phyloP scores from a whole-genome alignment of 208 protist genomes.

The Acanthamoeba castellanii region DNA sequence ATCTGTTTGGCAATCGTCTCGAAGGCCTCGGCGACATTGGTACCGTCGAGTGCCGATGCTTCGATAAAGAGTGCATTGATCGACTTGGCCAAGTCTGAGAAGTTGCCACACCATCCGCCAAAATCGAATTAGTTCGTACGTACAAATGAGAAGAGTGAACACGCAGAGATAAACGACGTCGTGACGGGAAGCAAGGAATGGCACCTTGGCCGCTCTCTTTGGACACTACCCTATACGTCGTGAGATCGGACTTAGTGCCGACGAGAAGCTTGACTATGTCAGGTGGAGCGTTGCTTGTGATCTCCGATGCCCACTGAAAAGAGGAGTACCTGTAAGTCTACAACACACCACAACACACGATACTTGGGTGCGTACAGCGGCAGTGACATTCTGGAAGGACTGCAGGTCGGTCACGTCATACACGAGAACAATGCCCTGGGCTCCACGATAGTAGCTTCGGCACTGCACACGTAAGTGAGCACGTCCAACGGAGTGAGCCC shows the following conservation, averaged over 20 bases:
- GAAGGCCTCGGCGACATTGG: constrained; percentile 48
- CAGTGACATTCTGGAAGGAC: constrained; percentile 45
- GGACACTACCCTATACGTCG: constrained; percentile 26
- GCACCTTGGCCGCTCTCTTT: constrained; percentile 51
- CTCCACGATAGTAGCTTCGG: constrained; percentile 55
- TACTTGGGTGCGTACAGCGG: neutral
- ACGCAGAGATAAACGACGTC: too few relatives aligned
- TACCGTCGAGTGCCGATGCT: constrained; percentile 20
- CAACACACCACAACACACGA: neutral
- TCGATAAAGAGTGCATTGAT: constrained; percentile 36
- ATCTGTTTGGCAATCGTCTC: constrained; percentile 25
- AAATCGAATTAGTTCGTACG: too few relatives aligned
- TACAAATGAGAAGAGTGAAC: too few relatives aligned
- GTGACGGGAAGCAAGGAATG: neutral
- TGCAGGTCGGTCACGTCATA: constrained; percentile 50
- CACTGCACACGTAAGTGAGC: neutral
- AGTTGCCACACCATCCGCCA: too few relatives aligned
- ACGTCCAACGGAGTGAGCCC: neutral
- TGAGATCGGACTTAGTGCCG: constrained; percentile 49
- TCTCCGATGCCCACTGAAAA: constrained; percentile 9
- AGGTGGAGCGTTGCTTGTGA: constrained; percentile 39
- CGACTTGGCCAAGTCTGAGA: constrained; percentile 4
- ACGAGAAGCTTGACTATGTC: constrained; percentile 58
- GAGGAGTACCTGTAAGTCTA: neutral
- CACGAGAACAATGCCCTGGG: constrained; percentile 27